phyloP scores from a whole-genome alignment of 441 rosid species.

The Euphorbia corollata region DNA sequence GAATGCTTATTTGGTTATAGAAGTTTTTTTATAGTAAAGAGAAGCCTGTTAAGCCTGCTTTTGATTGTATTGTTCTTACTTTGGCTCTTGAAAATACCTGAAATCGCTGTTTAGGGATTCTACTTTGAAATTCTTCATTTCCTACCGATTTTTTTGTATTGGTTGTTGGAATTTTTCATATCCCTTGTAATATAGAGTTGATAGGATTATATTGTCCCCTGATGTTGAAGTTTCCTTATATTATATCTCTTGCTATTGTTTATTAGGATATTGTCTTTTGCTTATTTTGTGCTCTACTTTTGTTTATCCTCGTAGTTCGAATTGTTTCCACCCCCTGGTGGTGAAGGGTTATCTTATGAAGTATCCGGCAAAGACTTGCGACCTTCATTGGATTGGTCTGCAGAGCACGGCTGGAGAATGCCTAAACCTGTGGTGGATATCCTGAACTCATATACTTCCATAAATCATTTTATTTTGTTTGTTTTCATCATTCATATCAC shows the following conservation, averaged over 20 bases:
- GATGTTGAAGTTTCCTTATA: neutral
- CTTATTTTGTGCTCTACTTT: neutral
- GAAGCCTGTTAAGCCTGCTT: too few species aligned
- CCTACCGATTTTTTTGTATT: neutral
- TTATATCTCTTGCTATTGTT: neutral
- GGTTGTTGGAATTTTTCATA: neutral
- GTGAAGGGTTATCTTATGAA: constrained; percentile 56
- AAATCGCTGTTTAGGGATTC: neutral
- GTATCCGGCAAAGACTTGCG: constrained; percentile 47
- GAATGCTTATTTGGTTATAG: neutral
- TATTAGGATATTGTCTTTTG: neutral
- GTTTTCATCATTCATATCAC: constrained; percentile 1
- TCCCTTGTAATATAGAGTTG: neutral
- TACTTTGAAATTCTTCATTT: neutral
- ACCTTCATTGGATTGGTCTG: constrained; percentile 77
- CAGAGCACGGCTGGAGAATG: constrained; percentile 52
- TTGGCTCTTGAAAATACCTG: neutral
- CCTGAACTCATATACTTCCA: neutral
- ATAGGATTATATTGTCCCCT: too few species aligned
- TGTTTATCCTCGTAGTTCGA: constrained; percentile 36
- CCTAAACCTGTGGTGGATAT: constrained; percentile 34
- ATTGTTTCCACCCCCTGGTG: constrained; percentile 53
- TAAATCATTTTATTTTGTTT: neutral
- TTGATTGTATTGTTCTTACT: neutral
- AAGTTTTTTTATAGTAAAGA: neutral